These are phyloP conservation scores for Globisporangium cylindrosporum DNA, from an alignment of 352 stramenopile genomes.

Conservation along the genomic window DNA sequence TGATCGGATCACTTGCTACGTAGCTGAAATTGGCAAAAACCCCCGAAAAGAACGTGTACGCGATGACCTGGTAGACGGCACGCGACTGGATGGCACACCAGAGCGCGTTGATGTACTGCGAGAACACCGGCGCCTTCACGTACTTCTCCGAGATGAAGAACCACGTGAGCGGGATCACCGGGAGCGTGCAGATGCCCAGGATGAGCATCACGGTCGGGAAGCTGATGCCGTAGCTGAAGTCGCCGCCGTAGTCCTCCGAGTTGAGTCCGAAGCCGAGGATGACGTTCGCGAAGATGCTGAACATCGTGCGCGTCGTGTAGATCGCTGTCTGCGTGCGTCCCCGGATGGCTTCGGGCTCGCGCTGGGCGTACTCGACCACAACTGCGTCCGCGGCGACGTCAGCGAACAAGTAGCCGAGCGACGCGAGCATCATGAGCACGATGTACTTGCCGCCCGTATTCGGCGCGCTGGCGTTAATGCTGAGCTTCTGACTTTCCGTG, in stretches of 20 bases:
- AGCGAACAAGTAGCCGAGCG: slow-evolving; percentile 43
- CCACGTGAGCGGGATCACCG: slow-evolving; percentile 42
- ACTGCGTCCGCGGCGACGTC: slow-evolving; percentile 53
- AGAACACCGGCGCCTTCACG: slow-evolving; percentile 27
- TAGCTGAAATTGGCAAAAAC: slow-evolving; percentile 19
- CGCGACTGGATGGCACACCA: slow-evolving; percentile 37
- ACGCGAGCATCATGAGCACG: slow-evolving; percentile 44
- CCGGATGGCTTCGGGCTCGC: slow-evolving; percentile 39
- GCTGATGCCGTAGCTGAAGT: slow-evolving; percentile 37
- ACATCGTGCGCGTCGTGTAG: slow-evolving; percentile 39
- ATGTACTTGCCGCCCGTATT: slow-evolving; percentile 34
- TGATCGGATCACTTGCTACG: slow-evolving; percentile 18
- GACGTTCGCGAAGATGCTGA: slow-evolving; percentile 35
- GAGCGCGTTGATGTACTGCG: slow-evolving; percentile 33
- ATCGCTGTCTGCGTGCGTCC: slow-evolving; percentile 47
- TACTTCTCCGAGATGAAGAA: slow-evolving; percentile 48
- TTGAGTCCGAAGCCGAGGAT: slow-evolving; percentile 44
- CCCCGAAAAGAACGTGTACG: slow-evolving; percentile 31
- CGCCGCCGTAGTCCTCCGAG: slow-evolving; percentile 36
- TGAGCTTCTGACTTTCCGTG: slow-evolving; percentile 23
- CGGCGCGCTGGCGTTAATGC: slow-evolving; percentile 34
- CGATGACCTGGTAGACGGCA: slow-evolving; percentile 45
- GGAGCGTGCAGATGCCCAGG: slow-evolving; percentile 25
- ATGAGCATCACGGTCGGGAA: slow-evolving; percentile 38
- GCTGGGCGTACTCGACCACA: slow-evolving; percentile 52